These are phyloP conservation scores for Skeletonema marinoi DNA, from an alignment of 108 stramenopile genomes.

Conservation along the genomic window DNA sequence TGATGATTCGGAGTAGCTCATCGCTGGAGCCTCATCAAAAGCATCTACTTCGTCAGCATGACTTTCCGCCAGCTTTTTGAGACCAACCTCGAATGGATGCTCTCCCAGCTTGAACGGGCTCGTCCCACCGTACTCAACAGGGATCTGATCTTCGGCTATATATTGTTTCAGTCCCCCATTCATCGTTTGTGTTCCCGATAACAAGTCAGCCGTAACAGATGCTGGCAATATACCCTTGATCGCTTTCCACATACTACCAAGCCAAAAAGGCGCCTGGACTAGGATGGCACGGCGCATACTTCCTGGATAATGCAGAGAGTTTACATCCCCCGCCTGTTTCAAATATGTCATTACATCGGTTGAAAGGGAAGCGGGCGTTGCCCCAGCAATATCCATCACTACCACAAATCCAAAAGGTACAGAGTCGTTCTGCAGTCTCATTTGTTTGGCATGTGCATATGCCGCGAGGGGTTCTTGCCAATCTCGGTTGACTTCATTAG, in stretches of 20 bases:
- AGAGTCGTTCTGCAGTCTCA: conserved; percentile 23
- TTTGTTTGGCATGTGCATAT: conserved; percentile 30
- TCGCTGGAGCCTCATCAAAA: background rate
- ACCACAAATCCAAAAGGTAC: conserved; percentile 55
- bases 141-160: conserved; percentile 68
- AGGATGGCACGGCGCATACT: conserved; percentile 51
- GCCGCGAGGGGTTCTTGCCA: conserved; percentile 42
- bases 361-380: conserved; percentile 44
- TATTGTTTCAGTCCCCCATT: conserved; percentile 49
- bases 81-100: conserved; percentile 59
- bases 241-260: conserved; percentile 48
- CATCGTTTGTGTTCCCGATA: conserved; percentile 40
- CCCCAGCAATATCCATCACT: conserved; percentile 66
- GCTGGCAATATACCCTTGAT: conserved; percentile 57
- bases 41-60: conserved; percentile 8
- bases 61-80: conserved; percentile 27
- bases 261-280: conserved; percentile 62
- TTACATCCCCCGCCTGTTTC: conserved; percentile 59
- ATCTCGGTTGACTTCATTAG: conserved; percentile 3
- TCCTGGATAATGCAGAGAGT: conserved; percentile 58
- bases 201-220: conserved; percentile 56
- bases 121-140: conserved; percentile 60
- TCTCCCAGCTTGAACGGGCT: conserved; percentile 55
- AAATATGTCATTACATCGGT: conserved; percentile 64
- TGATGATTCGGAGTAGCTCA: background rate